These are phyloP conservation scores for Alternaria triticina DNA, from an alignment of 2,329 filamentous ascomycete species.

Conservation along the genomic window DNA sequence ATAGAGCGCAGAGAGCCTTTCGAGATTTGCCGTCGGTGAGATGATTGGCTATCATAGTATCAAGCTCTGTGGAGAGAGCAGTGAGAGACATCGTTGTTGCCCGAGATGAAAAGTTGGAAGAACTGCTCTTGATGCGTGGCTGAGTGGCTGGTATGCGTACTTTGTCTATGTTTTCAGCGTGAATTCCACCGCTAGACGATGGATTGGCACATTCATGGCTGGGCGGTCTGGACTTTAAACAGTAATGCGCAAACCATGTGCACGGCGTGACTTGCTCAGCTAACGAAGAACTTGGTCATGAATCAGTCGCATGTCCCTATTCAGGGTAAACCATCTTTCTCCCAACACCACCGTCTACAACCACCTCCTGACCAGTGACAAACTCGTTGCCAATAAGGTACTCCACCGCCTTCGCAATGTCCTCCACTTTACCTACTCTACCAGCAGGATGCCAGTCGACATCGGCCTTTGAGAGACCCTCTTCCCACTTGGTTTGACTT, in stretches of 20 bases:
- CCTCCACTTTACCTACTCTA: conserved; percentile 58
- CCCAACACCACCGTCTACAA: conserved; percentile 55
- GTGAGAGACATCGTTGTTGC: not conserved
- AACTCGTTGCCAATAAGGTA: conserved; percentile 51
- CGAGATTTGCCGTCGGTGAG: not conserved
- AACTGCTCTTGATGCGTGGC: not conserved
- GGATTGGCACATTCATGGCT: no score
- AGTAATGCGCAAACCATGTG: no score
- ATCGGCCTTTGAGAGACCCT: conserved; percentile 55
- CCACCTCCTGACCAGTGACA: conserved; percentile 55
- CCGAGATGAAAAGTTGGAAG: not conserved
- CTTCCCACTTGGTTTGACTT: conserved; percentile 52
- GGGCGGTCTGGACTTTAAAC: not conserved
- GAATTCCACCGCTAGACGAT: not conserved
- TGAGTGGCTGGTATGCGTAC: not conserved
- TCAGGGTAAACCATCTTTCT: conserved; percentile 55
- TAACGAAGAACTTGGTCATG: not conserved
- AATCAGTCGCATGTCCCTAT: conserved; percentile 1
- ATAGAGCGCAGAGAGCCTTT: not conserved
- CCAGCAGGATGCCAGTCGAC: conserved; percentile 58
- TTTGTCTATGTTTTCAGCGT: no score
- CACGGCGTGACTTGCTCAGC: not conserved
- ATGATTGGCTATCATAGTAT: not conserved
- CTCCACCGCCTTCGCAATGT: conserved; percentile 51
- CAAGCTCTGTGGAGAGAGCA: not conserved